phyloP scores from a whole-genome alignment of 805 yeast genomes.

The Yamadazyma akitaensis region DNA sequence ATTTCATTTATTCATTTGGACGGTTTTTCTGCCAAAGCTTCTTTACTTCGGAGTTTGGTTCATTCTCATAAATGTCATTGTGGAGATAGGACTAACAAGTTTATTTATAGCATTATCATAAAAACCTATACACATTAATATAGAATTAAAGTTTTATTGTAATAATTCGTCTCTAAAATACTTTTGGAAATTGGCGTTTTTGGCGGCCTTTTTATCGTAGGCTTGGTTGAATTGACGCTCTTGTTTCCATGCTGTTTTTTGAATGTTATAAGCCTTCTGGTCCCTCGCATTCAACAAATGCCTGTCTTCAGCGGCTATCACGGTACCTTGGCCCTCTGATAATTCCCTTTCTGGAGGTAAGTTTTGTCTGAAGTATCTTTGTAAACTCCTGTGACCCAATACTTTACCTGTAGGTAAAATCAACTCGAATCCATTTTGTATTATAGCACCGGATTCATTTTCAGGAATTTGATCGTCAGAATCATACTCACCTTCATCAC shows the following conservation, averaged over 20 bases:
- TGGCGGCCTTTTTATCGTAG: constrained; percentile 58
- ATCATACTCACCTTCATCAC: constrained; percentile 21
- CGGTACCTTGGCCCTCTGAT: constrained; percentile 47
- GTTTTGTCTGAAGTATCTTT: constrained; percentile 43
- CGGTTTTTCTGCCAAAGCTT: constrained; percentile 92
- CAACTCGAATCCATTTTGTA: constrained; percentile 36
- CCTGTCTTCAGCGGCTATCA: constrained; percentile 50
- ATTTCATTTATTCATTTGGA: constrained; percentile 93
- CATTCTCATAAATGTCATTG: constrained; percentile 41
- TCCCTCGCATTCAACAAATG: constrained; percentile 43
- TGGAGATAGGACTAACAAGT: constrained; percentile 42
- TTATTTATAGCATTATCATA: constrained; percentile 8
- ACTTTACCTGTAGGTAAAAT: constrained; percentile 42
- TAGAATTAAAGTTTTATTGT: constrained; percentile 19
- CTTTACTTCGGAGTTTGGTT: constrained; percentile 80
- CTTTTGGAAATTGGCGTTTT: constrained; percentile 74
- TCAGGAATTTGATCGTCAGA: constrained; percentile 29
- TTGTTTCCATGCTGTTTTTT: constrained; percentile 61
- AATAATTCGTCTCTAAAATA: constrained; percentile 51
- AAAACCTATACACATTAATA: constrained; percentile 1
- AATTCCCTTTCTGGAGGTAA: constrained; percentile 41
- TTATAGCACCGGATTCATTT: constrained; percentile 25
- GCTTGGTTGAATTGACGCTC: constrained; percentile 48
- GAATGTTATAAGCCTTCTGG: constrained; percentile 36
- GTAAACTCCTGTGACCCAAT: constrained; percentile 42